Base-by-base conservation (phyloP, 805 yeast genomes). In the Wickerhamiella lipophila region DNA sequence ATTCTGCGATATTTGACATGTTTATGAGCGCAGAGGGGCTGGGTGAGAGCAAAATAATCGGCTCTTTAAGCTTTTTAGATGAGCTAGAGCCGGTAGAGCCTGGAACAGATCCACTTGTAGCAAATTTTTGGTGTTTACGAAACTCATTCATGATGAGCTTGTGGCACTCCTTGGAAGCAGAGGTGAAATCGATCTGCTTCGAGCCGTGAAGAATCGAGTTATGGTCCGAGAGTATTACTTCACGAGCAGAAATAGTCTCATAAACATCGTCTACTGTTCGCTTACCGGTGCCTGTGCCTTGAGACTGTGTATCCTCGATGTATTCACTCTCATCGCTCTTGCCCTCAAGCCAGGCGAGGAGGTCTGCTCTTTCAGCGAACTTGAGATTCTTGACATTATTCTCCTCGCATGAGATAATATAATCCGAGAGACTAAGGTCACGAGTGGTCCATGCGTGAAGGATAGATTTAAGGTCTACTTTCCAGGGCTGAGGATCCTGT, bases 351-450 rank as follows among this genome's bases (percentile, higher is more conserved):
- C 92, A 88, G 26, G 84, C 75, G 49, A 81, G 72, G 52, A 89
- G 72, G 60, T 89, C 95, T 7, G 86, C 79, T 65, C 94, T 79
- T 58, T 86, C 94, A 61, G 84, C 65, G 60, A 89, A 88, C 50
- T 84, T 78, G 60, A 89, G 75, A 53, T 84, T 84, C 2, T 77
- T 71, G 29, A 89, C 72, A 2, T 75, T 72, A 35, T 73, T 67
- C 45, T 72, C 73, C 57, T 77, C 81, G 54, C 95, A 84, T 34
- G 76, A 79, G 9, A 78, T 73, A 52, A 86, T 74, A 62, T 89
- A 88, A 49, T 85, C 94, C 11, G 95, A 81, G 41, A 87, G 81
- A 35, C 80, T 74, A 23, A 83, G 71, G 49, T 83, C 84, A 51
- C 75, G 78, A 54, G 78, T 78, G 23, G 78, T 54, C 92, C 94